Conservation (phyloP, 768 basidiomycete genomes). For the Leccinellum albellum region DNA sequence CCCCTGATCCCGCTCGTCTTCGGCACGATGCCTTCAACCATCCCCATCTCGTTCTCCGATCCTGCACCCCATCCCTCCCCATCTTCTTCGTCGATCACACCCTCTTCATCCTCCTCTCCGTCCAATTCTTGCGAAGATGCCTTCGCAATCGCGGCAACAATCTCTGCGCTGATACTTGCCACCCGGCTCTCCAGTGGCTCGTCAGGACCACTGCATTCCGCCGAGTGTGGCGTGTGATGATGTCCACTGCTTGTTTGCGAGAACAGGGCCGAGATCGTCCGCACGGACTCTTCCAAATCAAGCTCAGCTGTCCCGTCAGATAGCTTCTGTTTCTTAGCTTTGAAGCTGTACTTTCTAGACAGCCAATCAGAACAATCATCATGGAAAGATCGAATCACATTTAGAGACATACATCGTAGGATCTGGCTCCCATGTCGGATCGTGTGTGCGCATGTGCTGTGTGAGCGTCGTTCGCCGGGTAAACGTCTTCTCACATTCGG, state of each 20-base stretch:
- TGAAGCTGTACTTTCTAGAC: constrained; percentile 72
- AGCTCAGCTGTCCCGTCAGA: constrained; percentile 50
- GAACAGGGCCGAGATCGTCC: constrained; percentile 70
- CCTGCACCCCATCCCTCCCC: constrained; percentile 39
- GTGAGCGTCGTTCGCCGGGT: constrained; percentile 82
- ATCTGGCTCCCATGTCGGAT: constrained; percentile 82
- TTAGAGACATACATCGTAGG: constrained; percentile 62
- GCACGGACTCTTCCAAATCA: constrained; percentile 68
- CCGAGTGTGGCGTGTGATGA: constrained; percentile 28
- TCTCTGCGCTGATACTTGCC: constrained; percentile 76
- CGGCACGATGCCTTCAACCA: constrained; percentile 49
- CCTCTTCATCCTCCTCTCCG: constrained; percentile 48
- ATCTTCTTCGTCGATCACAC: constrained; percentile 38
- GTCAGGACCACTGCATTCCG: constrained; percentile 33
- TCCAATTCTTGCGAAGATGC: constrained; percentile 60
- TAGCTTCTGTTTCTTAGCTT: constrained; percentile 61
- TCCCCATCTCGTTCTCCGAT: constrained; percentile 50
- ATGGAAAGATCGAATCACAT: constrained; percentile 1
- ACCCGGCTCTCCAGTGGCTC: constrained; percentile 57
- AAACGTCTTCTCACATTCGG: constrained; percentile 82
- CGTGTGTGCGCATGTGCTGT: constrained; percentile 84
- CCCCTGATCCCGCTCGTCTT: constrained; percentile 63
- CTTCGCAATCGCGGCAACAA: constrained; percentile 76
- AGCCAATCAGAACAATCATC: constrained; percentile 12
- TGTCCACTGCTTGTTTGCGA: constrained; percentile 42